phyloP scores from a whole-genome alignment of 2,329 filamentous ascomycete species.

The Fusarium tjaetaba region DNA sequence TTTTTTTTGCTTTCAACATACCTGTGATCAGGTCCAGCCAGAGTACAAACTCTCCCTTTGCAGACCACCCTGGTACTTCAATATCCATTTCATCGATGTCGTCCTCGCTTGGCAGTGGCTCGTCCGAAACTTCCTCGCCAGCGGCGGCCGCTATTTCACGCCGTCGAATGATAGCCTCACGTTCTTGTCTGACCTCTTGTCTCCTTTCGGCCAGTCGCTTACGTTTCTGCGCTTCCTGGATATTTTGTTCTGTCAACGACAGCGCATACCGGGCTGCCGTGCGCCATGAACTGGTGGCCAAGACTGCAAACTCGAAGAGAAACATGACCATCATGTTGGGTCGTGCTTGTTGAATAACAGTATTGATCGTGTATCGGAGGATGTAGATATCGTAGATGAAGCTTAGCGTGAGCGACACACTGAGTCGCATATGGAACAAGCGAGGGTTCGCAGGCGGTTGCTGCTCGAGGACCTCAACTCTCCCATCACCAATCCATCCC shows the following conservation, averaged over 20 bases:
- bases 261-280: slow-evolving; percentile 83
- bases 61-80: slow-evolving; percentile 95
- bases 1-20: slow-evolving; percentile 52
- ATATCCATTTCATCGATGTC: slow-evolving; percentile 93
- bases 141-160: slow-evolving; percentile 60
- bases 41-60: slow-evolving; percentile 92
- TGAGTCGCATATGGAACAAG: slow-evolving; percentile 86
- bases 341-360: slow-evolving; percentile 86
- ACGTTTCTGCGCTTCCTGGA: slow-evolving; percentile 78
- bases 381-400: slow-evolving; percentile 83
- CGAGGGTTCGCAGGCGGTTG: slow-evolving; percentile 90
- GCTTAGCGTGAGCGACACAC: slow-evolving; percentile 80
- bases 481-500: slow-evolving; percentile 97
- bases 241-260: slow-evolving; percentile 78
- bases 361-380: slow-evolving; percentile 82
- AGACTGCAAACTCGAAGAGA: slow-evolving; percentile 93
- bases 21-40: slow-evolving; percentile 85
- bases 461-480: slow-evolving; percentile 94
- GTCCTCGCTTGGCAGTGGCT: slow-evolving; percentile 70
- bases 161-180: slow-evolving; percentile 61
- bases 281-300: slow-evolving; percentile 82
- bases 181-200: slow-evolving; percentile 70
- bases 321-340: slow-evolving; percentile 99
- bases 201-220: slow-evolving; percentile 75
- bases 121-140: slow-evolving; percentile 66